Evolutionary conservation across 73 alveolate genomes (phyloP).

Genomic region (Paramecium primaurelia): DNA sequence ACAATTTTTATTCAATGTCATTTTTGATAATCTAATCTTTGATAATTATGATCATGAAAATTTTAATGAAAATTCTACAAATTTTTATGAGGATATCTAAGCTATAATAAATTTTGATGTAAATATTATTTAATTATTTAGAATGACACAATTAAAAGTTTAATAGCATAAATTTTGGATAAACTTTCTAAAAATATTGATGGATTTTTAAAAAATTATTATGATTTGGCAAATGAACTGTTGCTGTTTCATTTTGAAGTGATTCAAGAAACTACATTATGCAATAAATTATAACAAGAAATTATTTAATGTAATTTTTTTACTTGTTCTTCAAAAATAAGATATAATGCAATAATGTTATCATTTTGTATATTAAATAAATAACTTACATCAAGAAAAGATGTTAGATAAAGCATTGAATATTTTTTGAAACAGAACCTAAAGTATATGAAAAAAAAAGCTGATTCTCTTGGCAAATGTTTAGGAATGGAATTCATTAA

Average conservation of each 20-base stretch:
- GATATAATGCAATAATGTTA: not conserved
- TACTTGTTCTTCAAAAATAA: not conserved
- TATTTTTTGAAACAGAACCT: not conserved
- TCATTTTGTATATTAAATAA: not conserved
- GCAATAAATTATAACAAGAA: not conserved
- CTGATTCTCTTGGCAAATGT: not conserved
- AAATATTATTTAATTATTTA: not conserved
- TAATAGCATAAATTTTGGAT: not conserved
- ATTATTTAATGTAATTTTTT: not conserved
- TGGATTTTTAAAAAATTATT: not conserved
- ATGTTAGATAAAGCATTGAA: not conserved
- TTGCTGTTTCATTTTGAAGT: not conserved
- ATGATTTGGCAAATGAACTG: not conserved
- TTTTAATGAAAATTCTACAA: not conserved
- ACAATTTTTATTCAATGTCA: not conserved
- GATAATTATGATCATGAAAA: not conserved
- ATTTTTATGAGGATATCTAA: not conserved
- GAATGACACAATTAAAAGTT: not conserved
- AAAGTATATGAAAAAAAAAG: not conserved
- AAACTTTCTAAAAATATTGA: not conserved
- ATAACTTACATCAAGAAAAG: not conserved
- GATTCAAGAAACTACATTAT: not conserved
- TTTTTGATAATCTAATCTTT: not conserved
- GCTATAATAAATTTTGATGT: not conserved
- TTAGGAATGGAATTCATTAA: conserved; percentile 12